A percentile compares a stretch with the other conserved stretches of the same genome.
These are phyloP conservation scores for Boletus pseudo-olivaceus DNA, from an alignment of 768 basidiomycete species.

Conservation along the genomic window DNA sequence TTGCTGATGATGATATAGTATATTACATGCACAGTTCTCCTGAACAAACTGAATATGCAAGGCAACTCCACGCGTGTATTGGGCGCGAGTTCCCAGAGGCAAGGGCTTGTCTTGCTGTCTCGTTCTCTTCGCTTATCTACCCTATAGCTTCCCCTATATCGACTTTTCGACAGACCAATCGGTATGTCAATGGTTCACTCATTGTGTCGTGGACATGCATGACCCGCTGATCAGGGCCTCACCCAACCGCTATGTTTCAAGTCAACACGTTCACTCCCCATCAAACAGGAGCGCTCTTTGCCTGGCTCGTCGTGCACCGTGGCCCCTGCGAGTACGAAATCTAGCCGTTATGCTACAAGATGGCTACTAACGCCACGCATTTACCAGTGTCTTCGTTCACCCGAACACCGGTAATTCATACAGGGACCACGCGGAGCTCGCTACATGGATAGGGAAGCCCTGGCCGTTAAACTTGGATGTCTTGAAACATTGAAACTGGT, in stretches of 20 bases:
- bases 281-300: constrained; percentile 66
- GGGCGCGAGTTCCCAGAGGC: constrained; percentile 69
- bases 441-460: constrained; percentile 62
- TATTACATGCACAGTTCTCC: constrained; percentile 54
- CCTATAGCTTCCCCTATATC: constrained; percentile 55
- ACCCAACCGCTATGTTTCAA: constrained; percentile 71
- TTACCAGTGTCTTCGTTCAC: constrained; percentile 59
- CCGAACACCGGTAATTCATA: constrained; percentile 59
- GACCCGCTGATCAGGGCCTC: constrained; percentile 44
- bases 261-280: constrained; percentile 64
- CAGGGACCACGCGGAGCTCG: constrained; percentile 60
- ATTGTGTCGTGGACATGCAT: not conserved
- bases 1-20: constrained; percentile 36
- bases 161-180: constrained; percentile 58
- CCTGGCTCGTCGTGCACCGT: constrained; percentile 63
- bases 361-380: not conserved
- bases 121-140: not conserved
- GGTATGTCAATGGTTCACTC: constrained; percentile 38
- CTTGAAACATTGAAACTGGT: constrained; percentile 20
- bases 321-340: constrained; percentile 68
- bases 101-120: not conserved
- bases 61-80: constrained; percentile 55
- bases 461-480: constrained; percentile 52
- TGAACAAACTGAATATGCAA: constrained; percentile 45
- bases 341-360: not conserved